Base-by-base conservation (phyloP, 129 eudicot genomes). In the Saussurea involucrata region DNA sequence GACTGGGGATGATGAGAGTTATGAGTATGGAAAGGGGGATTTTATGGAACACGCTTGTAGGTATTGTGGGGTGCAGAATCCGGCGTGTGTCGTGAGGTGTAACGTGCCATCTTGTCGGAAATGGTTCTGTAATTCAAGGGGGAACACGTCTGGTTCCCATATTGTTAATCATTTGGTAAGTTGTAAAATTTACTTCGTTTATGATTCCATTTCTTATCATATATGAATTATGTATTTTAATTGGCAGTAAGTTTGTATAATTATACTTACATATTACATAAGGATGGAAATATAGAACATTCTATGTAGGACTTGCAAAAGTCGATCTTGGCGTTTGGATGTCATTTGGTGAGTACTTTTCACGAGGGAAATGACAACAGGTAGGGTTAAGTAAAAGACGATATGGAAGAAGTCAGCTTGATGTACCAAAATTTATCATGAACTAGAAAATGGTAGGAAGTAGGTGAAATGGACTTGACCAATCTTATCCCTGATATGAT, bases 61-160 rank as follows among this genome's bases (percentile, higher is more conserved):
- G 77, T 93, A 93, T 64, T 93, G 98, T 27, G 98, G 98, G 18
- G 98, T 93, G 79, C 81, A 87, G 76, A 93, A 93, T 73, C 98
- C 98, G 15, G 97, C 98, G 11, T 93, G 98, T 81, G 98, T 93
- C 2, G 98, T 86, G 18, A 44, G 98, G 87, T 93, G 98, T 73
- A 93, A 93, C 79, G 96, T 93, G 73, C 95, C 98, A 0, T 90
- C 96, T 5, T 93, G 98, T 72, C 80, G 98, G 22, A 93, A 93
- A 64, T 93, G 98, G 98, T 90, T 93, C 63, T 93, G 98, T 80
- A 93, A 93, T 86, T 93, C 98, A 0, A 77, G 97, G 33, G 98
- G 98, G 44, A 93, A 90, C 64, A 93, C 98, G 8, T 90, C 97
- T 15, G 97, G 98, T 17, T 93, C 98, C 0, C 98, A 93, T 68